Percentiles rank a stretch among this genome's conserved stretches.
Evolutionary conservation across 2,329 filamentous ascomycete species (phyloP).

Genomic region (Colletotrichum truncatum): DNA sequence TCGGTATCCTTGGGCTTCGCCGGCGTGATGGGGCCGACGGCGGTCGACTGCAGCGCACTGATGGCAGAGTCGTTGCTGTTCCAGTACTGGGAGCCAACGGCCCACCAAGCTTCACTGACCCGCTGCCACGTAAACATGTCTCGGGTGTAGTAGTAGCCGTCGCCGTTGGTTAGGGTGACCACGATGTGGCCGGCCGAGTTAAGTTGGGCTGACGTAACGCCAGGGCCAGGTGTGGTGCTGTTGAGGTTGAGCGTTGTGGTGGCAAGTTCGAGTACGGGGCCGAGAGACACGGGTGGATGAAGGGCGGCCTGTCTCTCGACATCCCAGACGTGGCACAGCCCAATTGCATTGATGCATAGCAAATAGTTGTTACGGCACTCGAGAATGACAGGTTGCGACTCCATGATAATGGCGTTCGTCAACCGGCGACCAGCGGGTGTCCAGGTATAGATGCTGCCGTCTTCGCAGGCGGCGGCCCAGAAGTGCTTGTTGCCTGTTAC

Average conservation of each 20-base stretch:
- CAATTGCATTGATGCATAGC: conserved; percentile 87
- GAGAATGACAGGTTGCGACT: conserved; percentile 92
- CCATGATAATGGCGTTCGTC: conserved; percentile 84
- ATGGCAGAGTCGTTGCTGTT: conserved; percentile 95
- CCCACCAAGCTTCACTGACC: conserved; percentile 98
- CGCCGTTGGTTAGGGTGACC: conserved; percentile 92
- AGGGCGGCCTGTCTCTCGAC: conserved; percentile 83
- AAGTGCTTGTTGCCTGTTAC: conserved; percentile 90
- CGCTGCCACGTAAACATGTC: conserved; percentile 92
- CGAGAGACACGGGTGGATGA: conserved; percentile 89
- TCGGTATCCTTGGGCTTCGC: conserved; percentile 55
- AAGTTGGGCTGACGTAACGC: conserved; percentile 88
- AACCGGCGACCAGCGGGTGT: conserved; percentile 89
- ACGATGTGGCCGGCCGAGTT: conserved; percentile 89
- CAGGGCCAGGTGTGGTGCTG: conserved; percentile 78
- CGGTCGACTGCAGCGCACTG: conserved; percentile 78
- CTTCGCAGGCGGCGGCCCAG: conserved; percentile 93
- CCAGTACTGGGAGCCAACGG: conserved; percentile 98
- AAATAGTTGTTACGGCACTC: conserved; percentile 92
- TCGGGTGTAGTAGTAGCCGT: conserved; percentile 90
- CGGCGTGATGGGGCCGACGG: conserved; percentile 66
- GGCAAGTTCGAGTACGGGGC: conserved; percentile 88
- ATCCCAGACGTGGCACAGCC: conserved; percentile 94
- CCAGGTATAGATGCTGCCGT: conserved; percentile 91
- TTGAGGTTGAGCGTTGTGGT: conserved; percentile 81